Conservation (phyloP, 192 early-diverging fungal genomes). For the Coemansia sp. region DNA sequence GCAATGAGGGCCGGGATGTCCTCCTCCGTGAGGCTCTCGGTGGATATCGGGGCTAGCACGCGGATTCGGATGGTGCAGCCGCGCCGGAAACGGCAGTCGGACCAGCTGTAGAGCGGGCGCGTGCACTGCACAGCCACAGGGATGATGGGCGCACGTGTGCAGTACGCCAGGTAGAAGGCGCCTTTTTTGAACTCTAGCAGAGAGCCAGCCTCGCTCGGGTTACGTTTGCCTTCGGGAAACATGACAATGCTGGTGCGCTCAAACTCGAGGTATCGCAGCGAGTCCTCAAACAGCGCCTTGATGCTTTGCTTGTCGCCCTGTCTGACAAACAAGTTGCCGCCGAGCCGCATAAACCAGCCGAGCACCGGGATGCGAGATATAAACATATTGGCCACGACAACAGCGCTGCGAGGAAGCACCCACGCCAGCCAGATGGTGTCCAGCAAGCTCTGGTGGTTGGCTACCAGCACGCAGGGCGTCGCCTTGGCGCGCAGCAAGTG, state of each 20-base stretch:
- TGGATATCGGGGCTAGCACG: constrained; percentile 51
- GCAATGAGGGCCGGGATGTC: constrained; percentile 49
- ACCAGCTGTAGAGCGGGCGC: constrained; percentile 45
- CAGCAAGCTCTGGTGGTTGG: constrained; percentile 85
- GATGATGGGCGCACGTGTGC: constrained; percentile 82
- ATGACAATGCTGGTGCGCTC: constrained; percentile 81
- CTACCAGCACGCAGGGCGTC: constrained; percentile 69
- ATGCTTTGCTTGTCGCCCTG: constrained; percentile 80
- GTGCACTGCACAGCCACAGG: constrained; percentile 85
- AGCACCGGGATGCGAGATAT: constrained; percentile 73
- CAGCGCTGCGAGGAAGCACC: constrained; percentile 67
- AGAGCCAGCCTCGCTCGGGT: constrained; percentile 66
- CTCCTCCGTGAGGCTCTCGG: constrained; percentile 46
- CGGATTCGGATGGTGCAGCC: constrained; percentile 50
- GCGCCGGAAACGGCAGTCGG: constrained; percentile 37
- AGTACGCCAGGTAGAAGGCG: constrained; percentile 92
- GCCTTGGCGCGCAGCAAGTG: constrained; percentile 53
- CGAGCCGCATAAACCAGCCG: constrained; percentile 78
- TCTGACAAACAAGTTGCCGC: constrained; percentile 87
- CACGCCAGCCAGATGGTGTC: constrained; percentile 72
- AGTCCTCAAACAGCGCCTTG: constrained; percentile 74
- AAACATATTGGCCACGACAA: constrained; percentile 73
- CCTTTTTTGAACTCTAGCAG: constrained; percentile 97
- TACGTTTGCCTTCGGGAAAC: constrained; percentile 93
- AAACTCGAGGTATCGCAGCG: constrained; percentile 73